Evolutionary conservation across 441 rosid species (phyloP).

Genomic region (Erodium moschatum): DNA sequence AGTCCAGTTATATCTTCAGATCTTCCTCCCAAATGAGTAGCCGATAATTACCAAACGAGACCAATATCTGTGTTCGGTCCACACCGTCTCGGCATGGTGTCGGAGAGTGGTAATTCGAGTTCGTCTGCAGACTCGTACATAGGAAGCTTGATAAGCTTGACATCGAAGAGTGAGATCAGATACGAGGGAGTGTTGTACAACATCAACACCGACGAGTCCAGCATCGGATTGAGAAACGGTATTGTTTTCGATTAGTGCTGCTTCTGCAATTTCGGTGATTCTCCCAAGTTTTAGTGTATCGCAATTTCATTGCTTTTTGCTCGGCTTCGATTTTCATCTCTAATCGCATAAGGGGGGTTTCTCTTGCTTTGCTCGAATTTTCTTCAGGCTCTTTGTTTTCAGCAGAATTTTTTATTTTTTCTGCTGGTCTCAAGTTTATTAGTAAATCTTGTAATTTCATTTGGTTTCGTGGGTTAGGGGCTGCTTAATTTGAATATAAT

Average conservation of each 20-base stretch:
- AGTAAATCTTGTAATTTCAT: not conserved
- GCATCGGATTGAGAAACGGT: constrained; percentile 84
- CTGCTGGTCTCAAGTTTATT: not conserved
- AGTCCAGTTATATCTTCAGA: not conserved
- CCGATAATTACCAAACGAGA: not conserved
- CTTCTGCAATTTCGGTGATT: not conserved
- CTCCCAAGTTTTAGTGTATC: not conserved
- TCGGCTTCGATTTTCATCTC: not conserved
- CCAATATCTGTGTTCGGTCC: no score
- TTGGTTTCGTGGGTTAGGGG: not conserved
- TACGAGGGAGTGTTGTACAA: constrained; percentile 82
- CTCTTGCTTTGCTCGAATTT: not conserved
- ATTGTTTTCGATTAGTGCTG: not conserved
- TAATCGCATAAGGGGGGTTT: not conserved
- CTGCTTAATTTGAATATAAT: not conserved
- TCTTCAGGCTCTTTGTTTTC: not conserved
- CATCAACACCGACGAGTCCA: constrained; percentile 82
- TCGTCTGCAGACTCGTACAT: constrained; percentile 34
- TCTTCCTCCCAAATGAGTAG: not conserved
- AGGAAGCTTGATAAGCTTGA: constrained; percentile 71
- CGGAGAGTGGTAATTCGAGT: constrained; percentile 37
- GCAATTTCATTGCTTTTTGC: not conserved
- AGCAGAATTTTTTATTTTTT: not conserved
- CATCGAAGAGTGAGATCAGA: constrained; percentile 83
- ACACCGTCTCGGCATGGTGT: constrained; percentile 29